A percentile compares a stretch with the other conserved stretches of the same genome.
Evolutionary conservation across 2,329 filamentous ascomycete species (phyloP).

Genomic region (Fusarium zealandicum): DNA sequence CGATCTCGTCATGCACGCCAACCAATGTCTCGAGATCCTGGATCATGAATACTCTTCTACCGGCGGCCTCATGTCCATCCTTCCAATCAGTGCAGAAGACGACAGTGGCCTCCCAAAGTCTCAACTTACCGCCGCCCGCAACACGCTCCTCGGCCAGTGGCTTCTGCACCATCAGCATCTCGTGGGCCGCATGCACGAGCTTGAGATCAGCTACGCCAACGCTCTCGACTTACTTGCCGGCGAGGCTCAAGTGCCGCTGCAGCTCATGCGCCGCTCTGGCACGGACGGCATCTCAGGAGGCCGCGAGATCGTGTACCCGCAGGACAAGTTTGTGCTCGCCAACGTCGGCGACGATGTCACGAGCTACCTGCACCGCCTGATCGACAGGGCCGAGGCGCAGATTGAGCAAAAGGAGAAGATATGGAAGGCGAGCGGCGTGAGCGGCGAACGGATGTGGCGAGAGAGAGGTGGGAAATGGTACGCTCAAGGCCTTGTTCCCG

Average conservation of each 20-base stretch:
- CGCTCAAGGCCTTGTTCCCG: slow-evolving; percentile 55
- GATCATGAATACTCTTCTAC: slow-evolving; percentile 65
- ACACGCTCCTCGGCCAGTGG: slow-evolving; percentile 64
- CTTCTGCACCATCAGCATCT: slow-evolving; percentile 62
- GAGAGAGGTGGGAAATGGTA: slow-evolving; percentile 42
- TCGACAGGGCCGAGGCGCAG: slow-evolving; percentile 56
- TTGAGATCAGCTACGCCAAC: slow-evolving; percentile 62
- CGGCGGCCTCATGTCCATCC: slow-evolving; percentile 62
- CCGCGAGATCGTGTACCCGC: slow-evolving; percentile 61
- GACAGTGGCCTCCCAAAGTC: slow-evolving; percentile 12
- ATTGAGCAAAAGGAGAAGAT: slow-evolving; percentile 46
- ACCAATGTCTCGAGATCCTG: slow-evolving; percentile 65
- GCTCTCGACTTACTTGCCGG: slow-evolving; percentile 57
- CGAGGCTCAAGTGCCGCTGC: slow-evolving; percentile 58
- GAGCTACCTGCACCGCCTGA: slow-evolving; percentile 52
- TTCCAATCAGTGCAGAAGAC: slow-evolving; percentile 52
- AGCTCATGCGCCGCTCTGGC: slow-evolving; percentile 61
- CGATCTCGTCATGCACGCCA: slow-evolving; percentile 63
- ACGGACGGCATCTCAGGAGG: slow-evolving; percentile 57
- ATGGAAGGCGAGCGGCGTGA: slow-evolving; percentile 49
- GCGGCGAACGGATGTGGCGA: slow-evolving; percentile 50
- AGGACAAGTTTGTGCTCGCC: slow-evolving; percentile 63
- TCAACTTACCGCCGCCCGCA: slow-evolving; percentile 53
- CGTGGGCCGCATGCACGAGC: slow-evolving; percentile 62
- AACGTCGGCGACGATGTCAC: slow-evolving; percentile 63